Percentiles rank a stretch among this genome's conserved stretches.
Evolutionary conservation across 306 rosid genomes (phyloP).

Genomic region (Vigna angularis): DNA sequence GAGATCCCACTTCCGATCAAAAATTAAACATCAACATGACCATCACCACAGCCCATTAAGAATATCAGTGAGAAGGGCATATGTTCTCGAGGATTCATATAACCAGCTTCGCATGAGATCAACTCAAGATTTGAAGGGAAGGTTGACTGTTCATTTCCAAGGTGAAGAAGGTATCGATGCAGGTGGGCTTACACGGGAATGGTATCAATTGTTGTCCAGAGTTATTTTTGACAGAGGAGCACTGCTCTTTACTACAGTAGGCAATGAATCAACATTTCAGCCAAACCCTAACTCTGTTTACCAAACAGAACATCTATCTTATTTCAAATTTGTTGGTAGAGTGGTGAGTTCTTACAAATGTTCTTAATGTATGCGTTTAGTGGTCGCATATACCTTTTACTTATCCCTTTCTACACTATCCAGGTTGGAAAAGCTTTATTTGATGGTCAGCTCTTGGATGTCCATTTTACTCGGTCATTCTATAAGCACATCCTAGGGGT

Average conservation of each 20-base stretch:
- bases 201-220: constrained; percentile 93
- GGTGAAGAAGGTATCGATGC: constrained; percentile 99
- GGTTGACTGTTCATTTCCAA: constrained; percentile 97
- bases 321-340: constrained; percentile 97
- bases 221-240: constrained; percentile 98
- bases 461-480: constrained; percentile 95
- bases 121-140: constrained; percentile 83
- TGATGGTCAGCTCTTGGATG: constrained; percentile 96
- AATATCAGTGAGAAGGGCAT: constrained; percentile 95
- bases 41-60: constrained; percentile 92
- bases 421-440: constrained; percentile 98
- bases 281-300: constrained; percentile 97
- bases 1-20: constrained; percentile 93
- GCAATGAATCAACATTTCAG: constrained; percentile 94
- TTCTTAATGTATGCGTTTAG: constrained; percentile 30
- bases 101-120: constrained; percentile 96
- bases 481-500: constrained; percentile 91
- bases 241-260: constrained; percentile 91
- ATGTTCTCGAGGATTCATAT: constrained; percentile 94
- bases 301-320: constrained; percentile 97
- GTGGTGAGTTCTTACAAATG: constrained; percentile 74
- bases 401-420: constrained; percentile 42
- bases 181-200: constrained; percentile 97
- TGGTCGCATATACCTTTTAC: constrained; percentile 31
- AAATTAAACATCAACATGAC: constrained; percentile 94